These are phyloP conservation scores for Mycocentrospora acerina DNA, from an alignment of 2,329 filamentous ascomycete species.

Conservation along the genomic window DNA sequence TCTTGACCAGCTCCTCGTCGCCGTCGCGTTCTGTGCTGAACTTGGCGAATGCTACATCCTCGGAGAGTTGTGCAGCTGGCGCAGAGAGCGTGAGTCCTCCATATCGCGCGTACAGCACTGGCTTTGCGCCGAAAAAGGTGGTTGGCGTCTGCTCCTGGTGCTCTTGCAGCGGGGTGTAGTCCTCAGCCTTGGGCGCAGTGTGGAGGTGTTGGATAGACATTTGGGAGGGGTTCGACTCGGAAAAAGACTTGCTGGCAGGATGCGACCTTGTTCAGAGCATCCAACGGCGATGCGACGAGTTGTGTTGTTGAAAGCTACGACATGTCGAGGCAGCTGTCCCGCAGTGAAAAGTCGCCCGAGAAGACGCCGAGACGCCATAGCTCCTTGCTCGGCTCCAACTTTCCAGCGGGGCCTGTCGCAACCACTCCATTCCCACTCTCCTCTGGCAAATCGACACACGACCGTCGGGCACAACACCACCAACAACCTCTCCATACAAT, in stretches of 20 bases:
- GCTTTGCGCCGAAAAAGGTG: slow-evolving; percentile 70
- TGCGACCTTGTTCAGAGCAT: background rate
- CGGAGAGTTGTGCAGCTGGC: slow-evolving; percentile 55
- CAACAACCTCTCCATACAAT: no score
- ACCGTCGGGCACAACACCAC: background rate
- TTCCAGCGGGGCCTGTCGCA: slow-evolving; percentile 4
- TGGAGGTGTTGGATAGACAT: slow-evolving; percentile 55
- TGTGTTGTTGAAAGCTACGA: background rate
- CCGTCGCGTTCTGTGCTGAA: slow-evolving; percentile 40
- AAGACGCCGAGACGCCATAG: slow-evolving; percentile 17
- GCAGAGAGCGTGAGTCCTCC: slow-evolving; percentile 60
- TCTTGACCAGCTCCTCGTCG: slow-evolving; percentile 34
- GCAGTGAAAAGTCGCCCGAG: slow-evolving; percentile 23
- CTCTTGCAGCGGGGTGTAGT: slow-evolving; percentile 66
- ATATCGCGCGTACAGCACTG: slow-evolving; percentile 68
- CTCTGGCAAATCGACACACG: background rate
- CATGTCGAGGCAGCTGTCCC: slow-evolving; percentile 6
- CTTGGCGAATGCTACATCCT: slow-evolving; percentile 48
- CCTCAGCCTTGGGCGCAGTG: slow-evolving; percentile 56
- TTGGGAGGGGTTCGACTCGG: background rate
- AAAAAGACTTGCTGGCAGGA: background rate
- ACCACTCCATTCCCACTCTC: slow-evolving; percentile 5
- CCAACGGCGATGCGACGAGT: background rate
- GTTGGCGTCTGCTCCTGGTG: slow-evolving; percentile 72
- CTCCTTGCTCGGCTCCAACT: slow-evolving; percentile 9